Percentiles rank a stretch among this genome's conserved stretches.
These are phyloP conservation scores for Macrolepiota fuliginosa DNA, from an alignment of 768 basidiomycete genomes.

Conservation along the genomic window DNA sequence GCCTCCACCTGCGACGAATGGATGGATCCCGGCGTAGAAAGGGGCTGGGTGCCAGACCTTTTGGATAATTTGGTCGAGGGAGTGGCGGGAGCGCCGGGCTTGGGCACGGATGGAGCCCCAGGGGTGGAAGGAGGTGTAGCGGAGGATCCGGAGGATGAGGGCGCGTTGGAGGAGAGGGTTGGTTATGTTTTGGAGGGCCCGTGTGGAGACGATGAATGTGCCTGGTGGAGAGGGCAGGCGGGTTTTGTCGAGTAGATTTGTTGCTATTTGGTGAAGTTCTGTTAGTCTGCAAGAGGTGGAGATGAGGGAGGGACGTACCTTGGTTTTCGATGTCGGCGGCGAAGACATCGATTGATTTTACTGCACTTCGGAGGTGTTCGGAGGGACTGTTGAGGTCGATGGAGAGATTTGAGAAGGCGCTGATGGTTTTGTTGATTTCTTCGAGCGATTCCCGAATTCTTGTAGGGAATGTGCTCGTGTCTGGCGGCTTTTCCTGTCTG, in stretches of 20 bases:
- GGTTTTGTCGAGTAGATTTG: conserved; percentile 28
- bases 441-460: conserved; percentile 31
- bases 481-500: conserved; percentile 11
- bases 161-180: conserved; percentile 36
- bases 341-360: conserved; percentile 31
- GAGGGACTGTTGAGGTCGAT: conserved; percentile 30
- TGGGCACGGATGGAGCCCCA: conserved; percentile 75
- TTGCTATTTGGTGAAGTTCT: conserved; percentile 37
- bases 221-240: conserved; percentile 44
- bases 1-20: conserved; percentile 56
- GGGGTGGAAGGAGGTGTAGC: conserved; percentile 68
- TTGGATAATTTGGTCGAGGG: conserved; percentile 45
- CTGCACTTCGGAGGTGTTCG: conserved; percentile 36
- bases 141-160: conserved; percentile 54
- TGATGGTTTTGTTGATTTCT: conserved; percentile 28
- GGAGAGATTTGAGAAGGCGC: conserved; percentile 22
- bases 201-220: conserved; percentile 45
- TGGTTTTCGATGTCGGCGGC: conserved; percentile 40
- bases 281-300: not conserved
- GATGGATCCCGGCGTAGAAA: conserved; percentile 17
- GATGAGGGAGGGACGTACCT: conserved; percentile 31
- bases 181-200: conserved; percentile 28
- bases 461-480: conserved; percentile 20
- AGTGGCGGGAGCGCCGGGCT: conserved; percentile 45
- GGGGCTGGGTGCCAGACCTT: conserved; percentile 44